phyloP scores from a whole-genome alignment of 2,329 filamentous ascomycete genomes.

The Emericellopsis cladophorae region DNA sequence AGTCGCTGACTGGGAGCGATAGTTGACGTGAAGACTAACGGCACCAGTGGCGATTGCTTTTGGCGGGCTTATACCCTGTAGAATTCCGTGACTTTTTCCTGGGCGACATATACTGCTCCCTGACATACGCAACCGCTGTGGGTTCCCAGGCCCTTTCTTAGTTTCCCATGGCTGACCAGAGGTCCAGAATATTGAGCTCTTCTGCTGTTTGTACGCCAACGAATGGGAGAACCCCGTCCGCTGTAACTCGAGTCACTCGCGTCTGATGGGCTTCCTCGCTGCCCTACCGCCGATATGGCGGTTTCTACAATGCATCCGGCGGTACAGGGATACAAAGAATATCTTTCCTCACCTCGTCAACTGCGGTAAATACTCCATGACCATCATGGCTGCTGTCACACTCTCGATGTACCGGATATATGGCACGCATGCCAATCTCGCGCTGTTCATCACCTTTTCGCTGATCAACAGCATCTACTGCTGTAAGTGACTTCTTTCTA shows the following conservation, averaged over 20 bases:
- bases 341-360: conserved; percentile 89
- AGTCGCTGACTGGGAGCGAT: conserved; percentile 18
- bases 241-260: conserved; percentile 80
- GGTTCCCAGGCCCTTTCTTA: conserved; percentile 20
- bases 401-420: conserved; percentile 77
- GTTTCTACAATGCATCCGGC: conserved; percentile 77
- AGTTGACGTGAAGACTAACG: not conserved
- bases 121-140: conserved; percentile 81
- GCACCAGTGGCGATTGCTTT: conserved; percentile 63
- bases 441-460: conserved; percentile 69
- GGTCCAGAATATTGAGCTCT: conserved; percentile 69
- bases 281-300: conserved; percentile 82
- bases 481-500: conserved; percentile 34
- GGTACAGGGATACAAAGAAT: conserved; percentile 77
- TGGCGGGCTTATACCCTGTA: conserved; percentile 81
- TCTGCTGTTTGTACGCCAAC: conserved; percentile 86
- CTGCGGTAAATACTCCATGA: conserved; percentile 79
- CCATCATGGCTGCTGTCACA: conserved; percentile 65
- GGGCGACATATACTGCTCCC: conserved; percentile 93
- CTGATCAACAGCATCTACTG: conserved; percentile 74
- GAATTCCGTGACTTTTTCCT: conserved; percentile 97
- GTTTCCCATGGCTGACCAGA: not conserved
- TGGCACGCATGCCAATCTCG: conserved; percentile 40
- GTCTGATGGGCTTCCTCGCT: conserved; percentile 74
- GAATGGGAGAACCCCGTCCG: conserved; percentile 58